phyloP scores from a whole-genome alignment of 2,329 filamentous ascomycete species.

The Dichotomopilus funicola region DNA sequence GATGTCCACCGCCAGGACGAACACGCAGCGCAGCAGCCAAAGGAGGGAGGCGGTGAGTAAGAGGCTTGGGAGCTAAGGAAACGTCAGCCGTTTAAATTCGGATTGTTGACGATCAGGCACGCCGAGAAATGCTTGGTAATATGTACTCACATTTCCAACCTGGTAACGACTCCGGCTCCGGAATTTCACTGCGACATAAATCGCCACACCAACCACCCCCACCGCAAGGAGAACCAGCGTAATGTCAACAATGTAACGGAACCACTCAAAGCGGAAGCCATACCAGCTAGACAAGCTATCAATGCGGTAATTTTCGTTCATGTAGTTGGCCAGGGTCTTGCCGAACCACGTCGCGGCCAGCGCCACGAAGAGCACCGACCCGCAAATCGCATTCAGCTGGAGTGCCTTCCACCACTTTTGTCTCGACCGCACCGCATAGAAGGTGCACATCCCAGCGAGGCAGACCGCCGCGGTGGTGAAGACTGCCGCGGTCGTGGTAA shows the following conservation, averaged over 20 bases:
- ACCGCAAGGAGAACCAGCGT: neutral
- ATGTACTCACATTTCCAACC: slow-evolving; percentile 1
- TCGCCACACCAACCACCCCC: slow-evolving; percentile 1
- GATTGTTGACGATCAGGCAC: neutral
- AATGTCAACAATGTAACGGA: slow-evolving; percentile 2
- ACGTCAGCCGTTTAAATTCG: neutral
- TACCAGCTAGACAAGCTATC: neutral
- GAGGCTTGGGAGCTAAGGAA: neutral
- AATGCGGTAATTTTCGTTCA: neutral
- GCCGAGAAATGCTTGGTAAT: neutral
- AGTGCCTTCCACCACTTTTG: slow-evolving; percentile 11
- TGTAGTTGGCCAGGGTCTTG: neutral
- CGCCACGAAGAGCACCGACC: neutral
- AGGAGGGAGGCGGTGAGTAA: slow-evolving; percentile 7
- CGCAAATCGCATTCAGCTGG: slow-evolving; percentile 2
- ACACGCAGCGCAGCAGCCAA: slow-evolving; percentile 9
- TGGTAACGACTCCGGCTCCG: neutral
- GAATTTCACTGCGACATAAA: slow-evolving; percentile 5
- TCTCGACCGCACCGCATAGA: slow-evolving; percentile 3
- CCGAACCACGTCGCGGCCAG: slow-evolving; percentile 3
- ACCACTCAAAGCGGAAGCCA: neutral
- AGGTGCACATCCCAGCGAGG: neutral
- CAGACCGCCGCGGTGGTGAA: neutral
- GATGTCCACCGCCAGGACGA: slow-evolving; percentile 1
- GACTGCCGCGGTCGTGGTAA: neutral